Base-by-base conservation (phyloP, 2,329 filamentous ascomycete genomes). In the Pezicula radicicola region DNA sequence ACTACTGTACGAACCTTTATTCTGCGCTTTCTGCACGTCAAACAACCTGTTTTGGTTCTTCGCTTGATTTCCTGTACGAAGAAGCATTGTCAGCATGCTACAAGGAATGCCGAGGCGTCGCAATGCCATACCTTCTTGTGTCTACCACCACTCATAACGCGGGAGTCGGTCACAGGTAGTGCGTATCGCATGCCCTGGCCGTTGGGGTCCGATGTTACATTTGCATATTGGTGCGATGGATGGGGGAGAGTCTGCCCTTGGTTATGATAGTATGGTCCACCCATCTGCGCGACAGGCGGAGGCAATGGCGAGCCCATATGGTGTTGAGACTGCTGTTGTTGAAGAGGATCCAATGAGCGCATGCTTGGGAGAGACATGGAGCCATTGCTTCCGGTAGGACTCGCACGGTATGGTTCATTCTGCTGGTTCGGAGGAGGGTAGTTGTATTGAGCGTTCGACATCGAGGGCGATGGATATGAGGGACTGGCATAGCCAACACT, bases 1-100 rank as follows among this genome's bases (percentile, higher is more conserved):
- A 51, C 48, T 55, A 43, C 36, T 41, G 51, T 51, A 73, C 79
- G 70, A 72, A 89, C 86, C 84, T 89, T 89, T 70, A 89, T 89
- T 72, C 86, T 76, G 62, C 86, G 76, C 68, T 83, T 83, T 63
- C 80, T 73, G 70, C 80, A 84, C 19, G 80, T 84, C 62, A 84
- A 66, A 70, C 86, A 89, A n/a, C 84, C 84, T 1, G 84, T 88
- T 72, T 88, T 88, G 52, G 87, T 89, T 66, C 87, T 77, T 60
- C 86, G 78, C 73, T 89, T 89, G 68, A 89, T 88, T 71, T 90
- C 85, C 72, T 88, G 54, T 37, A 35, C 33, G 46, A 58, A 27
- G 49, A 51, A 45, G 46, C 49, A 42, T 33, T 49, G 60, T 67
- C 53, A 66, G 65, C 58, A 56, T 51, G 44, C n/a, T 55, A 49